Evolutionary conservation across 2,329 filamentous ascomycete genomes (phyloP).

Genomic region (Juglanconis oblonga): DNA sequence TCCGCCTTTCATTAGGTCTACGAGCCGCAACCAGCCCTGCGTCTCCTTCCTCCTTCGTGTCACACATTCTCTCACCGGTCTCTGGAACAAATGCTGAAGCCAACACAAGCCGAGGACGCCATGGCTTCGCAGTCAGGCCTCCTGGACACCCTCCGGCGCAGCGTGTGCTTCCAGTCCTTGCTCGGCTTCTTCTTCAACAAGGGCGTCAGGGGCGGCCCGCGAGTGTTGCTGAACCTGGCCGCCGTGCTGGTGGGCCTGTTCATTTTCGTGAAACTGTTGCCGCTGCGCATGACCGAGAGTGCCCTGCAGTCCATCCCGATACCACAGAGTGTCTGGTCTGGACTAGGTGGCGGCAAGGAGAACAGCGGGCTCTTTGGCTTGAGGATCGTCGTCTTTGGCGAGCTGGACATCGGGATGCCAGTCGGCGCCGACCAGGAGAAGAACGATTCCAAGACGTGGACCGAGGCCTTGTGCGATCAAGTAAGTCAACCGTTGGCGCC

Average conservation of each 20-base stretch:
- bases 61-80: neutral
- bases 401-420: conserved; percentile 43
- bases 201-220: conserved; percentile 27
- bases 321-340: conserved; percentile 19
- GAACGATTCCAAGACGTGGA: conserved; percentile 37
- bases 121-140: conserved; percentile 11
- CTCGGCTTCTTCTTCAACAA: conserved; percentile 28
- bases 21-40: neutral
- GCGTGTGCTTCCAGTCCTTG: conserved; percentile 16
- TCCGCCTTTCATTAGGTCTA: conserved; percentile 3
- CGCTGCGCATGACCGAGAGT: conserved; percentile 20
- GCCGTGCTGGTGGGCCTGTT: conserved; percentile 21
- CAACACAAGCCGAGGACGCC: neutral
- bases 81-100: conserved; percentile 4
- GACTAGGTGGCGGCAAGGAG: neutral
- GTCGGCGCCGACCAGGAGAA: conserved; percentile 18
- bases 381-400: conserved; percentile 52
- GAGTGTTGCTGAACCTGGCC: conserved; percentile 26
- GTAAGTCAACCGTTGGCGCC: conserved; percentile 27
- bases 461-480: conserved; percentile 46
- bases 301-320: conserved; percentile 17
- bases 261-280: conserved; percentile 22
- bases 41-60: neutral
- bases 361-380: conserved; percentile 29
- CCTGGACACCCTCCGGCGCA: neutral